Percentiles rank a stretch among this genome's conserved stretches.
Evolutionary conservation across 83 land plant species (phyloP).

Genomic region (Diphasiastrum complanatum): DNA sequence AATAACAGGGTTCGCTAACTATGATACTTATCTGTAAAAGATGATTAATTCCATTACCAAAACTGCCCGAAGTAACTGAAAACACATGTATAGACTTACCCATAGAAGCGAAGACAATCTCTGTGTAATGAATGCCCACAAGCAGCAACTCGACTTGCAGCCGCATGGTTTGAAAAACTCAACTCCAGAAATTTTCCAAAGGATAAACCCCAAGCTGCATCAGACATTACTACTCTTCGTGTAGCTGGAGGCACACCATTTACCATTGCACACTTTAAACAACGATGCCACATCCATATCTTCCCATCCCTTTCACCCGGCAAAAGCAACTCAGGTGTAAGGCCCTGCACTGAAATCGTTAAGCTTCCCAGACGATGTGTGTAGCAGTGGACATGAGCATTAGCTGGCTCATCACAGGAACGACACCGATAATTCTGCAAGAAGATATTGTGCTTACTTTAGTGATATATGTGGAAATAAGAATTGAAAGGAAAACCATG

Average conservation of each 20-base stretch:
- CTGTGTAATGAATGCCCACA: constrained; percentile 92
- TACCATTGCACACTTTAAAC: constrained; percentile 58
- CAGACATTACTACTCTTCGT: constrained; percentile 78
- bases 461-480: too few species aligned
- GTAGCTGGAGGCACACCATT: constrained; percentile 86
- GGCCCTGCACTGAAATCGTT: constrained; percentile 54
- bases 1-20: too few species aligned
- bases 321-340: constrained; percentile 37
- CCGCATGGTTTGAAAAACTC: constrained; percentile 89
- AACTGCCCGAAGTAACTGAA: too few species aligned
- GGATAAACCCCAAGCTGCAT: constrained; percentile 94
- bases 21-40: too few species aligned
- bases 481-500: too few species aligned
- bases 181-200: constrained; percentile 97
- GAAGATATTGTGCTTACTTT: too few species aligned
- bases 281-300: constrained; percentile 99
- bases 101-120: constrained; percentile 93
- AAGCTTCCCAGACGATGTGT: constrained; percentile 36
- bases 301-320: constrained; percentile 78
- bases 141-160: constrained; percentile 79
- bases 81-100: constrained; percentile 43
- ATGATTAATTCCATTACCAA: too few species aligned
- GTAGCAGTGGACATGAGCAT: constrained; percentile 4
- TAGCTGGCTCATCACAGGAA: constrained; percentile 8
- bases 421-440: too few species aligned